Evolutionary conservation across 345 rosid genomes (phyloP).

Genomic region (Erodium maritimum): DNA sequence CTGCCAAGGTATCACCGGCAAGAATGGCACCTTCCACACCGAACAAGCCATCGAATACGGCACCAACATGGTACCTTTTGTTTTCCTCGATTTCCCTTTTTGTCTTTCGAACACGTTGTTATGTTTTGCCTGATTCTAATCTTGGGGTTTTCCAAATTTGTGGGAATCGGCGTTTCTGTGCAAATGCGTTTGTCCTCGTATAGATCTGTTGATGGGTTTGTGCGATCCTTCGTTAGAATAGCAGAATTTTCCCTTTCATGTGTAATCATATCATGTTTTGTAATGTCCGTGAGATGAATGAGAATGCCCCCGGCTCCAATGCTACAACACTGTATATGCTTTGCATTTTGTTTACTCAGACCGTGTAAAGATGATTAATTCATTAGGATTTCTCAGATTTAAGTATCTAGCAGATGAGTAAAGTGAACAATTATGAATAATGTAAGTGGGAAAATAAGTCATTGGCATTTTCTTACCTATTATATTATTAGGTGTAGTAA

Average conservation of each 20-base stretch:
- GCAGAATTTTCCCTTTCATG: neutral
- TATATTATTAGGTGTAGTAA: neutral
- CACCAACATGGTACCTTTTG: constrained; percentile 64
- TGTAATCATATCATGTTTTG: no score
- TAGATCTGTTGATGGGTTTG: neutral
- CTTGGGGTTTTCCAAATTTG: neutral
- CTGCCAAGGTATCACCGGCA: constrained; percentile 95
- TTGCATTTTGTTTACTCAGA: no score
- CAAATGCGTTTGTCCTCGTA: neutral
- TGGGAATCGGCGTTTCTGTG: neutral
- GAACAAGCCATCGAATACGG: constrained; percentile 96
- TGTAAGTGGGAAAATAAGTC: neutral
- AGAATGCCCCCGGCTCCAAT: no score
- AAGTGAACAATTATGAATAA: no score
- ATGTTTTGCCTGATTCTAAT: neutral
- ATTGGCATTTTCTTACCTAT: neutral
- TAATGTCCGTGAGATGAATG: no score
- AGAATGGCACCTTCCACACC: constrained; percentile 87
- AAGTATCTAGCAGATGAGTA: neutral
- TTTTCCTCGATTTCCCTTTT: neutral
- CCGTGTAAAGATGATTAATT: no score
- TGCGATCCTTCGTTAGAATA: neutral
- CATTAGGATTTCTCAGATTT: no score
- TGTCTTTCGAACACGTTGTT: neutral
- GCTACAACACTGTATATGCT: no score